Evolutionary conservation across 331 rosid species (phyloP), one percentile per base, ranked within the genome.

Genomic region (Quercus lobata): DNA sequence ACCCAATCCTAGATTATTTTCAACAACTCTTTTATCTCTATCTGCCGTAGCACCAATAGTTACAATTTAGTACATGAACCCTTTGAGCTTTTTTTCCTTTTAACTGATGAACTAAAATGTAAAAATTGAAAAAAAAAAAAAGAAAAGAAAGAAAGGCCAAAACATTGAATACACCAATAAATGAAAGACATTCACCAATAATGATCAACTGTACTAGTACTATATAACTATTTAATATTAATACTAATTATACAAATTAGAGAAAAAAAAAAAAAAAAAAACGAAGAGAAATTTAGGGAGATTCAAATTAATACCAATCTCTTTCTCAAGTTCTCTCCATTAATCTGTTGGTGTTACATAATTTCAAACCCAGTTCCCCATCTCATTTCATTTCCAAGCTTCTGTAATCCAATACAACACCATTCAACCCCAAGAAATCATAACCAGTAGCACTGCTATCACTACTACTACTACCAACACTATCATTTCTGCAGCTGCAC

Each of bases 371-470:
- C 49, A 17, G 16, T 57, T 34, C n/a, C 25, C 21, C 32, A 10
- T 7, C 60, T 87, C 75, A 92, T 85, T 92, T 93, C 97, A 87
- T 95, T 81, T 96, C 91, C 91, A 95, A 87, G 79, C 90, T 77
- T 87, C 91, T 93, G 81, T 90, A 90, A 87, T 91, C 97, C 93
- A 92, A 82, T 77, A 93, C 90, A 83, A 80, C 91, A 57, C 63
- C 72, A 86, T 90, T 89, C 92, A 95, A 82, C 5, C 97, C 99
- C 90, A 93, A 86, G 93, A 95, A 90, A 90, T 93, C 98, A 76
- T 90, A 95, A 35, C 91, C 93, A 62, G 68, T 46, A 29, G 73
- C 57, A 71, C 32, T 79, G 41, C 79, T 82, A 16, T 86, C 91
- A 62, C 82, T 61, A 21, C 73, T 75, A 11, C 74, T 71, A 60